A percentile compares a stretch with the other conserved stretches of the same genome.
These are phyloP conservation scores for Crithidia fasciculata DNA, from an alignment of 208 protist species.

Conservation along the genomic window DNA sequence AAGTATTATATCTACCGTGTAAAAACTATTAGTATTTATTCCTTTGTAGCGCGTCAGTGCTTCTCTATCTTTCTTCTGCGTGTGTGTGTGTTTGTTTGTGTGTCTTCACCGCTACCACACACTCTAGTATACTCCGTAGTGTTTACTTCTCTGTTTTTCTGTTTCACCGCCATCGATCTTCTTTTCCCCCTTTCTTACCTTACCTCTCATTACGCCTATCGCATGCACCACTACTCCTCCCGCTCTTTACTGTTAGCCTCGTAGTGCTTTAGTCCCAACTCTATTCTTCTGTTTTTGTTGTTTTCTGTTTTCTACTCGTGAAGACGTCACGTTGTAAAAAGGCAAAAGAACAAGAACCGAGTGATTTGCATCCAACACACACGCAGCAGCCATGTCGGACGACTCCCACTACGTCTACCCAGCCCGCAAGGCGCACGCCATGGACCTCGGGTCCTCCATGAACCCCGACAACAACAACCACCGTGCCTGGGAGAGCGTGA, in stretches of 20 bases:
- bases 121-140: too few relatives aligned
- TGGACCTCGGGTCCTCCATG: slow-evolving; percentile 38
- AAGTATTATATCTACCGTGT: background rate
- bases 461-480: slow-evolving; percentile 16
- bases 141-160: too few relatives aligned
- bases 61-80: background rate
- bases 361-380: background rate
- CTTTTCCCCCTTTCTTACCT: too few relatives aligned
- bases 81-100: background rate
- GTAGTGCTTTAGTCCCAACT: too few relatives aligned
- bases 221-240: too few relatives aligned
- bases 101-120: background rate
- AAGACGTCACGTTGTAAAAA: too few relatives aligned
- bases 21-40: background rate
- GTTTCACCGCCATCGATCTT: too few relatives aligned
- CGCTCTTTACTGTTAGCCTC: too few relatives aligned
- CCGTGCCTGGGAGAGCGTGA: slow-evolving; percentile 11
- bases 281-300: too few relatives aligned
- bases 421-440: slow-evolving; percentile 40
- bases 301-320: too few relatives aligned
- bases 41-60: background rate
- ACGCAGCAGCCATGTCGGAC: slow-evolving; percentile 15
- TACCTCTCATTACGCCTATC: too few relatives aligned
- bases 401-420: slow-evolving; percentile 34
- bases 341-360: too few relatives aligned